These are phyloP conservation scores for Colletotrichum orbiculare DNA, from an alignment of 2,329 filamentous ascomycete species.

Conservation along the genomic window DNA sequence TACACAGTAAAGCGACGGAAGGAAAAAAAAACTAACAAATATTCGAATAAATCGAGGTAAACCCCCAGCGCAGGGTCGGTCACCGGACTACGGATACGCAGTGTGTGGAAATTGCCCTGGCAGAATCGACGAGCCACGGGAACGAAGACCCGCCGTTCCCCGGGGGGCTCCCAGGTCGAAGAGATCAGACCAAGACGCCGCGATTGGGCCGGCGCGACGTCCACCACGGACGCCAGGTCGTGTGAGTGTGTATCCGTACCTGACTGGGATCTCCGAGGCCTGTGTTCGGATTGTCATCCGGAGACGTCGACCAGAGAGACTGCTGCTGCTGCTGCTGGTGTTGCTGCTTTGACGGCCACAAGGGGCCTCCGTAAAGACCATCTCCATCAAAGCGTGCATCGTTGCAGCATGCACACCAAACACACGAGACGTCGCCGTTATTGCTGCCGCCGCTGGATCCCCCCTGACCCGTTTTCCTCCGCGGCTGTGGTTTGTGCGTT, in stretches of 20 bases:
- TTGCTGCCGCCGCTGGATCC: neutral
- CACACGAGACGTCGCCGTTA: neutral
- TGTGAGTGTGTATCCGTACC: neutral
- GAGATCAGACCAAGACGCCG: conserved; percentile 31
- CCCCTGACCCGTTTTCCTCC: conserved; percentile 4
- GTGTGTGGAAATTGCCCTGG: neutral
- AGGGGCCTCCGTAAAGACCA: conserved; percentile 10
- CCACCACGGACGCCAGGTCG: neutral
- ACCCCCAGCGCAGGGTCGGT: neutral
- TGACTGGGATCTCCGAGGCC: conserved; percentile 5
- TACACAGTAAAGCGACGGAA: neutral
- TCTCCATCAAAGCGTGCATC: conserved; percentile 28
- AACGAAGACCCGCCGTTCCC: conserved; percentile 27
- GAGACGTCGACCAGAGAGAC: conserved; percentile 6
- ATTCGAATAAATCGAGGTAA: neutral
- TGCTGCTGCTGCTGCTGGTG: neutral
- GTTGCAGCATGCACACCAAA: conserved; percentile 19
- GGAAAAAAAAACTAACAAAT: conserved; percentile 14
- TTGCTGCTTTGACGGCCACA: conserved; percentile 31
- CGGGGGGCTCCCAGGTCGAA: conserved; percentile 2
- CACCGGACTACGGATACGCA: too few relatives aligned
- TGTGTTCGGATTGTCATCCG: conserved; percentile 35
- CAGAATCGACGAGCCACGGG: conserved; percentile 15
- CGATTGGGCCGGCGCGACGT: conserved; percentile 13
- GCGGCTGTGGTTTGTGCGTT: conserved; percentile 14